Conservation (phyloP, 495 filamentous ascomycete genomes). For the Achaetomiella virescens region DNA sequence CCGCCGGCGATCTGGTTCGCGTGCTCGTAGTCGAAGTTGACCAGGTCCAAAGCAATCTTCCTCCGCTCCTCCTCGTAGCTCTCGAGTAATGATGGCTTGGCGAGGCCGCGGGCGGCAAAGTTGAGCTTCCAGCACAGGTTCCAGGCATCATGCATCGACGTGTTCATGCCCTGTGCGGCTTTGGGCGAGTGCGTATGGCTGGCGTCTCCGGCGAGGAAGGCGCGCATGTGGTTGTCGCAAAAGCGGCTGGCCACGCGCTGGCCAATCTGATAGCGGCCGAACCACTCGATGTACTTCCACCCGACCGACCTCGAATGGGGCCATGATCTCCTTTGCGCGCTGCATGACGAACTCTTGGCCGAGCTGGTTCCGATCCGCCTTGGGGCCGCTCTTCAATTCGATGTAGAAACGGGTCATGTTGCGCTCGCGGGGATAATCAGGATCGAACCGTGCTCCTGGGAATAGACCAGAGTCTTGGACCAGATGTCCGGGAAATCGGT, state of each 20-base stretch:
- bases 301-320: conserved; percentile 53
- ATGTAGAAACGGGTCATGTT: conserved; percentile 64
- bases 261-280: conserved; percentile 56
- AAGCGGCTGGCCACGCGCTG: conserved; percentile 60
- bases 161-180: conserved; percentile 75
- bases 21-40: conserved; percentile 60
- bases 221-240: conserved; percentile 45
- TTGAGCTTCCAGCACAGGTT: conserved; percentile 74
- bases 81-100: conserved; percentile 45
- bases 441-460: conserved; percentile 55
- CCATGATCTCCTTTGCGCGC: conserved; percentile 56
- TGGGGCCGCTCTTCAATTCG: conserved; percentile 52
- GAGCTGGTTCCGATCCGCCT: conserved; percentile 41
- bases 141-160: conserved; percentile 69
- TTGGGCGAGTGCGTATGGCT: conserved; percentile 71
- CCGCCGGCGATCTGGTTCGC: conserved; percentile 53
- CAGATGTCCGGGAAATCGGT: conserved; percentile 67
- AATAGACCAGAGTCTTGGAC: conserved; percentile 59
- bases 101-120: conserved; percentile 52
- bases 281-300: conserved; percentile 59
- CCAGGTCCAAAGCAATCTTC: conserved; percentile 55
- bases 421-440: conserved; percentile 64
- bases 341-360: conserved; percentile 60
- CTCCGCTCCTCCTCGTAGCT: conserved; percentile 63
- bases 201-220: conserved; percentile 71